Percentiles rank a stretch among this genome's conserved stretches.
Conservation (phyloP, 768 basidiomycete genomes). For the Boletus pseudo-olivaceus region DNA sequence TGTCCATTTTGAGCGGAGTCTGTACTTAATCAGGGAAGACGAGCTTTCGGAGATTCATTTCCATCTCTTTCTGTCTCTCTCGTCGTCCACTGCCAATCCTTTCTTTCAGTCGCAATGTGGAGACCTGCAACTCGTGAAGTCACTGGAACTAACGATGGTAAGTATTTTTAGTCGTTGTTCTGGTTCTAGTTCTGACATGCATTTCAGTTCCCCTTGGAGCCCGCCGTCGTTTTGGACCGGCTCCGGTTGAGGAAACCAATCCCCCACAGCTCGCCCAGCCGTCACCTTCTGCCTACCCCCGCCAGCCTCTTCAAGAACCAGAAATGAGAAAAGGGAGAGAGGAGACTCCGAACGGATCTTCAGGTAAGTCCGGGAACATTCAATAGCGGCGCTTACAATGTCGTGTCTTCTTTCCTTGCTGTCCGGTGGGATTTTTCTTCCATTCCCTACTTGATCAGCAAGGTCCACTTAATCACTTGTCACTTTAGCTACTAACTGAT, state of each 20-base stretch:
- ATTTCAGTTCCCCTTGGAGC: slow-evolving; percentile 72
- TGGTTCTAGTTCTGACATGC: slow-evolving; percentile 14
- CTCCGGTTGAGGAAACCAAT: slow-evolving; percentile 73
- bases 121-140: slow-evolving; percentile 86
- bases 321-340: slow-evolving; percentile 65
- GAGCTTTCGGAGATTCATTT: slow-evolving; percentile 35
- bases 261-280: slow-evolving; percentile 86
- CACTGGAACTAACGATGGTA: slow-evolving; percentile 90
- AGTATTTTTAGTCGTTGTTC: slow-evolving; percentile 24
- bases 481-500: slow-evolving; percentile 39
- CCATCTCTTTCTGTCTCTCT: slow-evolving; percentile 17
- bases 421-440: slow-evolving; percentile 29
- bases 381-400: slow-evolving; percentile 37
- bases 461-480: slow-evolving; percentile 30
- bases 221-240: slow-evolving; percentile 89
- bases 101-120: slow-evolving; percentile 63
- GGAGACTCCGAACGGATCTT: slow-evolving; percentile 63
- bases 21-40: slow-evolving; percentile 21
- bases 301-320: slow-evolving; percentile 52
- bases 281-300: slow-evolving; percentile 82
- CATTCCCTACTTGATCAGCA: slow-evolving; percentile 29
- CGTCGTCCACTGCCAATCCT: slow-evolving; percentile 10
- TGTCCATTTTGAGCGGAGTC: slow-evolving; percentile 33
- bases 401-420: slow-evolving; percentile 36
- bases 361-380: slow-evolving; percentile 63